Evolutionary conservation across 2,329 filamentous ascomycete species (phyloP).

Genomic region (Lasiodiplodia sp.): DNA sequence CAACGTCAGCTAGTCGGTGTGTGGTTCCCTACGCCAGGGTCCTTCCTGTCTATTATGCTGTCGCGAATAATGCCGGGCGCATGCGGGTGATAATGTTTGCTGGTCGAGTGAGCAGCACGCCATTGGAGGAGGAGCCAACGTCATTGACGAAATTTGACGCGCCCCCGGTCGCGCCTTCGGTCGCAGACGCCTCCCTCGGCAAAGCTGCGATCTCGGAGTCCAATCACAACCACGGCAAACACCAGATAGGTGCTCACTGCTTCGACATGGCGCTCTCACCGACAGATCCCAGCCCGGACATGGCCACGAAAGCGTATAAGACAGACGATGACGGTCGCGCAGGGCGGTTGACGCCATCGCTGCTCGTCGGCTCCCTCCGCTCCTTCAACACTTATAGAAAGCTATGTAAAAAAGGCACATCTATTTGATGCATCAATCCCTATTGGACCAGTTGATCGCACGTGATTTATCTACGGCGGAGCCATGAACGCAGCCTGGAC

Average conservation of each 20-base stretch:
- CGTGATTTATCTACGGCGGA: not conserved
- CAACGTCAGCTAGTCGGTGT: not conserved
- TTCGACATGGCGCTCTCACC: not conserved
- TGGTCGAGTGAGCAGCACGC: constrained; percentile 6
- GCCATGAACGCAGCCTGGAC: not conserved
- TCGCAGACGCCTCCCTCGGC: not conserved
- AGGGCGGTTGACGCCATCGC: not conserved
- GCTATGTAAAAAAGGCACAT: not conserved
- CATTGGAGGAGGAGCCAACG: not conserved
- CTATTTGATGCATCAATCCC: not conserved
- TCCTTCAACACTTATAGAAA: not conserved
- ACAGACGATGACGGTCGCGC: not conserved
- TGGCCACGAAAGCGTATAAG: not conserved
- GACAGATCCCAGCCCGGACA: not conserved
- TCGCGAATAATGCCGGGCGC: not conserved
- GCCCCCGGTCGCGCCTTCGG: constrained; percentile 19
- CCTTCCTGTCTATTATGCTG: not conserved
- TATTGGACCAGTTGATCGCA: not conserved
- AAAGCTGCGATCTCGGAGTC: not conserved
- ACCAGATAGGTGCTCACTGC: not conserved
- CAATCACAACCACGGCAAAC: not conserved
- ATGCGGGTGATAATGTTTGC: not conserved
- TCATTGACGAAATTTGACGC: constrained; percentile 12
- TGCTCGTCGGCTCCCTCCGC: not conserved
- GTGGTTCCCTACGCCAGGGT: too few species aligned